Evolutionary conservation across 768 basidiomycete species (phyloP).

Genomic region (Tricholoma saponaceum): DNA sequence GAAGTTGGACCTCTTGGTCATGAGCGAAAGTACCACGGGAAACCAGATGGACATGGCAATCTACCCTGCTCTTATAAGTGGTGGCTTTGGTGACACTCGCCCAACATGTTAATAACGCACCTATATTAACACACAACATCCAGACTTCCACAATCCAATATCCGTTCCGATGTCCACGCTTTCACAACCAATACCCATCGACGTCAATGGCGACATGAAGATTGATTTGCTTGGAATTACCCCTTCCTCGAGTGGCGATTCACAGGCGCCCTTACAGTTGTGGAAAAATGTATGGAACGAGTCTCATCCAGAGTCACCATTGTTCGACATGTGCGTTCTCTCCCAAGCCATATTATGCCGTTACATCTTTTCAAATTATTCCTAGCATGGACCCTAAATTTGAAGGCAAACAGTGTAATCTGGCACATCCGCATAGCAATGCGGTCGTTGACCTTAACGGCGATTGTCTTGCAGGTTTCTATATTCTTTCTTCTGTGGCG

Average conservation of each 20-base stretch:
- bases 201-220: constrained; percentile 84
- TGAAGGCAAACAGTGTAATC: constrained; percentile 58
- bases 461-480: constrained; percentile 85
- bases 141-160: constrained; percentile 42
- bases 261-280: constrained; percentile 46
- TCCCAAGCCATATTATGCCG: not conserved
- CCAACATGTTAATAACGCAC: not conserved
- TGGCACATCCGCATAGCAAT: constrained; percentile 92
- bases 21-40: constrained; percentile 55
- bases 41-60: constrained; percentile 62
- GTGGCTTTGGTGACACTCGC: constrained; percentile 55
- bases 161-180: constrained; percentile 58
- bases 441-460: constrained; percentile 93
- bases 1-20: constrained; percentile 83
- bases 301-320: constrained; percentile 42
- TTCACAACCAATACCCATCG: constrained; percentile 83
- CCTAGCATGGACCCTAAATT: constrained; percentile 57
- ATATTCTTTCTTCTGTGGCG: not conserved
- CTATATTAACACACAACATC: not conserved
- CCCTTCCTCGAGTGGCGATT: constrained; percentile 29
- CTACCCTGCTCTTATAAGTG: constrained; percentile 59
- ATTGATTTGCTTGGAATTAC: constrained; percentile 80
- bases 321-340: constrained; percentile 65
- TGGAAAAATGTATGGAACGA: constrained; percentile 83
- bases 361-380: constrained; percentile 1